A percentile compares a stretch with the other conserved stretches of the same genome.
These are phyloP conservation scores for Talaromyces sp. DNA, from an alignment of 2,329 filamentous ascomycete species.

Conservation along the genomic window DNA sequence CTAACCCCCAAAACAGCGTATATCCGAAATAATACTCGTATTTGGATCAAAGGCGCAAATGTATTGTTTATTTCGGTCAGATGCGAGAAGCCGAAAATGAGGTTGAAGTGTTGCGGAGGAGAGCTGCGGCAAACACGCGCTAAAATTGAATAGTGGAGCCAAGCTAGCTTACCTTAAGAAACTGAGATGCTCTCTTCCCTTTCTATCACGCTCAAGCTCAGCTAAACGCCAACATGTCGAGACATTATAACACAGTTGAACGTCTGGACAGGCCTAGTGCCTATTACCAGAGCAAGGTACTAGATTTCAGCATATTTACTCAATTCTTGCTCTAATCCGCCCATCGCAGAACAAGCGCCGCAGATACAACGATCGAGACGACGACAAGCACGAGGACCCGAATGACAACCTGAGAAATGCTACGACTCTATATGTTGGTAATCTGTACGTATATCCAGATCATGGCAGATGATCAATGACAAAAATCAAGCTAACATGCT, in stretches of 20 bases:
- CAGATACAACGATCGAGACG: constrained; percentile 53
- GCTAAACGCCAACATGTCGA: constrained; percentile 29
- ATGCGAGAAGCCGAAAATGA: not conserved
- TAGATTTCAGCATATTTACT: constrained; percentile 23
- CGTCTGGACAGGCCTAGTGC: constrained; percentile 91
- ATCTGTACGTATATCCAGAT: constrained; percentile 63
- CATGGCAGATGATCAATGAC: not conserved
- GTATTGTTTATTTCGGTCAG: not conserved
- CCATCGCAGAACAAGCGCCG: constrained; percentile 67
- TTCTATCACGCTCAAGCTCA: not conserved
- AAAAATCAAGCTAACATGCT: constrained; percentile 3
- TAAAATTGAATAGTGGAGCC: constrained; percentile 17
- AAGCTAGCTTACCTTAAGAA: constrained; percentile 4
- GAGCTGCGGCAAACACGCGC: constrained; percentile 15
- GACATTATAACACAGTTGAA: constrained; percentile 66
- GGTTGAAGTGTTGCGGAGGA: constrained; percentile 9
- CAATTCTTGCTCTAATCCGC: constrained; percentile 18
- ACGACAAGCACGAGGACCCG: constrained; percentile 58
- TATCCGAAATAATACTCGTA: not conserved
- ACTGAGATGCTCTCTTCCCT: not conserved
- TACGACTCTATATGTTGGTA: constrained; percentile 95
- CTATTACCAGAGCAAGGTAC: constrained; percentile 82
- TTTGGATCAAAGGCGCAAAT: not conserved
- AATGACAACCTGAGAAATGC: constrained; percentile 82
- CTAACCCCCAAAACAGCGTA: not conserved